Evolutionary conservation across 169 alveolate genomes (phyloP).

Genomic region (Cryptosporidium sp.): DNA sequence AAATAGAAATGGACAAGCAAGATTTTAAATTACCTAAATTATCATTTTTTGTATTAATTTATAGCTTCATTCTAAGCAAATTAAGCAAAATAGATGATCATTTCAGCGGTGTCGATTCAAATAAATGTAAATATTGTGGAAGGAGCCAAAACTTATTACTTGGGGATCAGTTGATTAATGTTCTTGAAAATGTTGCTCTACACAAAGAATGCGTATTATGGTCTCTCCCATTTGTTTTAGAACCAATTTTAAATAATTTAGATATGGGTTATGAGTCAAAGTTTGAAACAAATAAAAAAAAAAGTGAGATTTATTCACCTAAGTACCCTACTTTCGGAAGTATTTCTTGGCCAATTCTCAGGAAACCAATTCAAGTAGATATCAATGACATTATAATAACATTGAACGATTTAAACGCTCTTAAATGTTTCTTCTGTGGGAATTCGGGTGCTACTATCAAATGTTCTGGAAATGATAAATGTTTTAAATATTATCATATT

Average conservation of each 20-base stretch:
- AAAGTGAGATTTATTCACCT: conserved; percentile 13
- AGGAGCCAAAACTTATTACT: conserved; percentile 13
- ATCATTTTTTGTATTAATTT: conserved; percentile 36
- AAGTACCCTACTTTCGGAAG: conserved; percentile 32
- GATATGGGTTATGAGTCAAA: conserved; percentile 71
- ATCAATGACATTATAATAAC: conserved; percentile 49
- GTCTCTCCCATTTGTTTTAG: conserved; percentile 69
- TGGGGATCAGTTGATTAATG: conserved; percentile 7
- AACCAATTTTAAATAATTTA: conserved; percentile 51
- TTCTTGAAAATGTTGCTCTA: background rate
- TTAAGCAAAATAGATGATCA: background rate
- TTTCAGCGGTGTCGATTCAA: background rate
- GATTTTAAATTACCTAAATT: background rate
- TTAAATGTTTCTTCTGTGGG: conserved; percentile 40
- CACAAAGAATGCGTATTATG: conserved; percentile 72
- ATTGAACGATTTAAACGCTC: conserved; percentile 16
- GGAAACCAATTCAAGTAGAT: conserved; percentile 29
- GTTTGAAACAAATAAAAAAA: conserved; percentile 41
- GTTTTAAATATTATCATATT: conserved; percentile 43
- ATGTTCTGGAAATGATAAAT: conserved; percentile 72
- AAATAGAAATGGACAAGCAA: conserved; percentile 12
- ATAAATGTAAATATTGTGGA: conserved; percentile 32
- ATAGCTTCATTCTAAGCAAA: background rate
- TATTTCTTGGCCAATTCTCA: conserved; percentile 55
- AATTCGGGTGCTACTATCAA: conserved; percentile 51